Evolutionary conservation across 306 rosid species (phyloP).

Genomic region (Glycine soja): DNA sequence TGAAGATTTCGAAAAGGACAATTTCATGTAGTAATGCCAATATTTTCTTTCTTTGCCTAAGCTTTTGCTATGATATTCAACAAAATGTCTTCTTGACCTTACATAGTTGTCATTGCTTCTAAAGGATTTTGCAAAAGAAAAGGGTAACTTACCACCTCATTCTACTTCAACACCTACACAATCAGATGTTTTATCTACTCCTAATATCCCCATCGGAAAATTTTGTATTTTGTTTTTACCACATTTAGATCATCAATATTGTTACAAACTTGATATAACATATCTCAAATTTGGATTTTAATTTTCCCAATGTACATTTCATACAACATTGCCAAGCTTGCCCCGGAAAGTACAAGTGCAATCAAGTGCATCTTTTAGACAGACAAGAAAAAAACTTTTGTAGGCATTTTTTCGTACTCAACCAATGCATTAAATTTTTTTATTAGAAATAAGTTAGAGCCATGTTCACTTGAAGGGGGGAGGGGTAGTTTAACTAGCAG

Average conservation of each 20-base stretch:
- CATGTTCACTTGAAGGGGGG: not conserved
- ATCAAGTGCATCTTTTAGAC: constrained; percentile 58
- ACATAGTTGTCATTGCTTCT: constrained; percentile 52
- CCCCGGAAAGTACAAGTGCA: constrained; percentile 69
- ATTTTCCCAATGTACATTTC: constrained; percentile 43
- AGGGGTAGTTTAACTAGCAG: not conserved
- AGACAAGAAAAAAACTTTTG: constrained; percentile 77
- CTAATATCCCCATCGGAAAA: constrained; percentile 23
- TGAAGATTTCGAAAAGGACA: not conserved
- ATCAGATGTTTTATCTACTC: constrained; percentile 50
- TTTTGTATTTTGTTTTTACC: too few relatives aligned
- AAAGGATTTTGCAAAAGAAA: constrained; percentile 54
- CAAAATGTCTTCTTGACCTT: constrained; percentile 14
- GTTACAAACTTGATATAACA: too few relatives aligned
- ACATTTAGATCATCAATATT: too few relatives aligned
- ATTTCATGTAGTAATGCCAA: constrained; percentile 14
- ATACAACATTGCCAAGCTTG: constrained; percentile 62
- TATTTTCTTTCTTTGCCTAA: constrained; percentile 8
- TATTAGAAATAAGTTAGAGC: not conserved
- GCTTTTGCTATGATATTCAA: constrained; percentile 24
- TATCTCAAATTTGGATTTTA: constrained; percentile 43
- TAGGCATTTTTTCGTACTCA: constrained; percentile 45
- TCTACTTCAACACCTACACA: constrained; percentile 45
- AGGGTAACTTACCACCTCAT: constrained; percentile 44
- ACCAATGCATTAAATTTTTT: too few relatives aligned